phyloP scores from a whole-genome alignment of 2,329 filamentous ascomycete species.

The Botrytis tulipae region DNA sequence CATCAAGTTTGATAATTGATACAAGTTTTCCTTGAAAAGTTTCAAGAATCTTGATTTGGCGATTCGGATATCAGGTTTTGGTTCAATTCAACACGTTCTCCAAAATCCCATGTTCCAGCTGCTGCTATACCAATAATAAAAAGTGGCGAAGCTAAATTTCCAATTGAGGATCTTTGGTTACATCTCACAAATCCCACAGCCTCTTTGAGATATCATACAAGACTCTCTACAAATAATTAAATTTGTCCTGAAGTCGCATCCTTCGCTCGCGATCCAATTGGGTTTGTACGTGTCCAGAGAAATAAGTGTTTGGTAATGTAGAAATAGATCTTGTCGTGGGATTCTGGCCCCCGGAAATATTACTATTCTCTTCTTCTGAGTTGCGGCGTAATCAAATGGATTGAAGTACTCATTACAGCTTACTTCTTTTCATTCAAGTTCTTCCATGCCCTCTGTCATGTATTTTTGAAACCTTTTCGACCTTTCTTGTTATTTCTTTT shows the following conservation, averaged over 20 bases:
- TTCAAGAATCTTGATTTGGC: not conserved
- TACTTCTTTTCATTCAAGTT: slow-evolving; percentile 8
- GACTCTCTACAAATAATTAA: slow-evolving; percentile 7
- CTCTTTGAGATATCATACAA: not conserved
- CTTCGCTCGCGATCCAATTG: slow-evolving; percentile 17
- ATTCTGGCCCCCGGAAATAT: slow-evolving; percentile 14
- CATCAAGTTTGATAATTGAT: not conserved
- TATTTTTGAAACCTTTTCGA: slow-evolving; percentile 8
- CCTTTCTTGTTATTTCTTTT: not conserved
- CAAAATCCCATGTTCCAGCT: not conserved
- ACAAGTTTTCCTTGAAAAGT: not conserved
- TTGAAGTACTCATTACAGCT: slow-evolving; percentile 4
- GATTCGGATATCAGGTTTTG: not conserved
- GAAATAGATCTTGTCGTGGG: slow-evolving; percentile 14
- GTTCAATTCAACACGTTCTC: not conserved
- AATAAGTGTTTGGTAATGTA: slow-evolving; percentile 3
- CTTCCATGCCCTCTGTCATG: not conserved
- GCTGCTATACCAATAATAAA: not conserved
- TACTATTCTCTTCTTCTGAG: not conserved
- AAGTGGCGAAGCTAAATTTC: slow-evolving; percentile 16
- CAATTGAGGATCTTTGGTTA: slow-evolving; percentile 13
- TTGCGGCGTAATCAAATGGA: slow-evolving; percentile 10
- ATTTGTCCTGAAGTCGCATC: slow-evolving; percentile 6
- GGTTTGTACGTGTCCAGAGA: not conserved
- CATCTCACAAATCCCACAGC: slow-evolving; percentile 21